These are phyloP conservation scores for Cladophialophora yegresii DNA, from an alignment of 2,329 filamentous ascomycete species.

Conservation along the genomic window DNA sequence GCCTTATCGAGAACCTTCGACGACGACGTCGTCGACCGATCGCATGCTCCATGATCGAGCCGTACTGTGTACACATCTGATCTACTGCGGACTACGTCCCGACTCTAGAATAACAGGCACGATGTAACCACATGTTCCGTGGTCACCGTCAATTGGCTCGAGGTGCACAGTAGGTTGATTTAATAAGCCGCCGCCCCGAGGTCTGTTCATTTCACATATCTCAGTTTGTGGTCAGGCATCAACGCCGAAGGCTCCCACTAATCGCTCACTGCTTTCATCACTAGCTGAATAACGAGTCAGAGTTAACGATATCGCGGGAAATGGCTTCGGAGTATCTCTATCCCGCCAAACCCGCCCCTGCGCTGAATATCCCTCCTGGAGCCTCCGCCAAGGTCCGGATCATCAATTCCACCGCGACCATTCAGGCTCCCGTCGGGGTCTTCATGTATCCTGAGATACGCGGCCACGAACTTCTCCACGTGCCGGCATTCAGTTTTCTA, in stretches of 20 bases:
- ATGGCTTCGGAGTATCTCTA: conserved; percentile 10
- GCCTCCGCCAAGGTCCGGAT: conserved; percentile 13
- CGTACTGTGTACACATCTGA: neutral
- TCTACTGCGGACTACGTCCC: neutral
- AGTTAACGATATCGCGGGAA: neutral
- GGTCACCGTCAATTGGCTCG: neutral
- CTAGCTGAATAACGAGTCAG: neutral
- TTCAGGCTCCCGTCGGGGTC: conserved; percentile 5
- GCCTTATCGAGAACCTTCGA: neutral
- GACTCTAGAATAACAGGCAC: neutral
- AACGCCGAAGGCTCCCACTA: neutral
- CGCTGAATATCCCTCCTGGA: conserved; percentile 10
- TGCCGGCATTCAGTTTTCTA: conserved; percentile 43
- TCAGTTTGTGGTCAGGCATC: neutral
- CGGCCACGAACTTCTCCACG: neutral
- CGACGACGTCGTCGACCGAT: neutral
- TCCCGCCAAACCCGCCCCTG: conserved; percentile 6
- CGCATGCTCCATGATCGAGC: neutral
- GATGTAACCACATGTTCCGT: neutral
- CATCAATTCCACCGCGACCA: conserved; percentile 8
- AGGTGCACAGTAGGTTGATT: neutral
- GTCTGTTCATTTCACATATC: neutral
- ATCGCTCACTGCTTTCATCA: neutral
- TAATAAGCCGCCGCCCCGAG: neutral
- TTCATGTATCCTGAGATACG: conserved; percentile 10